Conservation (phyloP, 2,329 filamentous ascomycete genomes). For the Penicillium rolfsii region DNA sequence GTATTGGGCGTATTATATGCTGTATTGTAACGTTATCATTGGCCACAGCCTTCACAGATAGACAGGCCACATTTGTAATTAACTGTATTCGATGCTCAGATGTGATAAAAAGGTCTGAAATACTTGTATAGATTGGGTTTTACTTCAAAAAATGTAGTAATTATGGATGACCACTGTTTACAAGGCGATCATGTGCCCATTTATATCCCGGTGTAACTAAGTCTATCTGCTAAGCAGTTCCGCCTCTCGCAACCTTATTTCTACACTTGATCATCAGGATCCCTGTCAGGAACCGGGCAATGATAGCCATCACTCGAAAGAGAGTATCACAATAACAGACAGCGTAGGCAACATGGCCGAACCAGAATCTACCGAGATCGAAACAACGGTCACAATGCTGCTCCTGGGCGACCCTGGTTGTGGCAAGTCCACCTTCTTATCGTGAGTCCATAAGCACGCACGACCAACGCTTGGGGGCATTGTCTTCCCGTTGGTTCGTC, state of each 20-base stretch:
- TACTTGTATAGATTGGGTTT: background rate
- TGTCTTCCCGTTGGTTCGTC: background rate
- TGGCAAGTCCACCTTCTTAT: constrained; percentile 66
- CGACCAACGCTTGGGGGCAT: background rate
- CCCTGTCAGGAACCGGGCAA: background rate
- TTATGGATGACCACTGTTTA: background rate
- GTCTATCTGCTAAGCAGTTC: background rate
- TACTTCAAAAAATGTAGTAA: background rate
- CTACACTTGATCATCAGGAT: background rate
- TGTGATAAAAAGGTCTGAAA: no score
- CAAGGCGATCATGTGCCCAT: background rate
- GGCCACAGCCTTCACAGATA: no score
- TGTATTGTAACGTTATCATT: constrained; percentile 5
- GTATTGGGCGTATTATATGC: constrained; percentile 14
- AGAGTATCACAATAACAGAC: background rate
- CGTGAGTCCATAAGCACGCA: constrained; percentile 50
- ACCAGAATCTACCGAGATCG: constrained; percentile 5
- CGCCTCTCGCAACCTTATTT: constrained; percentile 4
- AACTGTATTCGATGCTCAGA: background rate
- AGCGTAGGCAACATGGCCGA: constrained; percentile 15
- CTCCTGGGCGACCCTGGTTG: constrained; percentile 62
- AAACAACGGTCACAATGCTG: constrained; percentile 48
- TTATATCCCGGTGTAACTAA: constrained; percentile 11
- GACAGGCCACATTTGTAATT: background rate
- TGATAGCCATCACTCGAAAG: background rate